A percentile compares a stretch with the other conserved stretches of the same genome.
These are phyloP conservation scores for Niveomyces coronatus DNA, from an alignment of 2,329 filamentous ascomycete genomes.

Conservation along the genomic window DNA sequence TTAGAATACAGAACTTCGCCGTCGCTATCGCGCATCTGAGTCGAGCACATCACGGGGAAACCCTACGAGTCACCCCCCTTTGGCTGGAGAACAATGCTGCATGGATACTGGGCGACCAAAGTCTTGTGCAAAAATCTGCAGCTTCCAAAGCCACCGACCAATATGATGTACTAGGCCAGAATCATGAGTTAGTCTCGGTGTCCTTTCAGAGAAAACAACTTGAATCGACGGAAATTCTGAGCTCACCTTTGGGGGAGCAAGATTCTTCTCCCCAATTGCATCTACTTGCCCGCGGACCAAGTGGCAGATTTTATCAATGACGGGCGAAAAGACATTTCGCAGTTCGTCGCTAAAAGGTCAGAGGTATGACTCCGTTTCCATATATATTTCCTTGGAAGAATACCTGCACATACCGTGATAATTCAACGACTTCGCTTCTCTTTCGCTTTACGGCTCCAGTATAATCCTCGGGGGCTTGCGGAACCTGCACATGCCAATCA, in stretches of 20 bases:
- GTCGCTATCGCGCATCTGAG: too few species aligned
- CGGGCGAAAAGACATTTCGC: slow-evolving; percentile 14
- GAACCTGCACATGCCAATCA: slow-evolving; percentile 13
- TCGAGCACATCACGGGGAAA: rapidly evolving
- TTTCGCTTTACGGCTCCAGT: neutral
- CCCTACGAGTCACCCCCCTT: slow-evolving; percentile 24
- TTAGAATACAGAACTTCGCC: neutral
- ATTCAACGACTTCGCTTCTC: neutral
- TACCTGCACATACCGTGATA: neutral
- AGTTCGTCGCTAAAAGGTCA: slow-evolving; percentile 17
- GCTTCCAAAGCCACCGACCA: slow-evolving; percentile 30
- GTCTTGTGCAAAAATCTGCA: slow-evolving; percentile 18
- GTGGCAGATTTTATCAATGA: slow-evolving; percentile 12
- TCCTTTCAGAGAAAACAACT: neutral
- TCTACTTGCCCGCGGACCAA: slow-evolving; percentile 18
- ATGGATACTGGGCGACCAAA: slow-evolving; percentile 3
- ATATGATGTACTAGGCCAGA: slow-evolving; percentile 27
- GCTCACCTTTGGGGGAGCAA: neutral
- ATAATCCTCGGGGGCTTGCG: slow-evolving; percentile 7
- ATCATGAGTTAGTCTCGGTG: too few species aligned
- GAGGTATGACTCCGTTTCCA: neutral
- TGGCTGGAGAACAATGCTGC: slow-evolving; percentile 20
- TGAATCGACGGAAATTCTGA: neutral
- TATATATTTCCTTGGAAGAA: neutral
- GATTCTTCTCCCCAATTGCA: neutral